Evolutionary conservation across 1,284 basidiomycete species (phyloP).

Genomic region (Hypsizygus ulmarius): DNA sequence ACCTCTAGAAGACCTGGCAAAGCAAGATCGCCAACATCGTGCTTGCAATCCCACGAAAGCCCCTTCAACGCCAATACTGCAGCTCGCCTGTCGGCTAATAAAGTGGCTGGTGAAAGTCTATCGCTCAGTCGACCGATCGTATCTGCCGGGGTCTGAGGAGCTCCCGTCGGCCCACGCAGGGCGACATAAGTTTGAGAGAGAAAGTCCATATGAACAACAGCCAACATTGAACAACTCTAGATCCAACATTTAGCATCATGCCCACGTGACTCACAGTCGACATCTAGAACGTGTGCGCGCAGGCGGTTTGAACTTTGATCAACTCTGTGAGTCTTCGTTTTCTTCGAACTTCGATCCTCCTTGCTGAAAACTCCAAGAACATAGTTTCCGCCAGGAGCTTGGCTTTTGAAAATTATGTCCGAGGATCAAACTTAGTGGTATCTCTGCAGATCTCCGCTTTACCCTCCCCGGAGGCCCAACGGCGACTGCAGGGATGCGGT

Average conservation of each 20-base stretch:
- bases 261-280: too few relatives aligned
- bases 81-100: conserved; percentile 88
- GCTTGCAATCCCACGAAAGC: conserved; percentile 86
- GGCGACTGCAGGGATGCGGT: too few relatives aligned
- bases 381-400: too few relatives aligned
- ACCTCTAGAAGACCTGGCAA: conserved; percentile 78
- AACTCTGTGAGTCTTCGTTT: too few relatives aligned
- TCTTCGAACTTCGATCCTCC: too few relatives aligned
- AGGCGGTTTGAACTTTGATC: too few relatives aligned
- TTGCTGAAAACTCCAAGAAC: too few relatives aligned
- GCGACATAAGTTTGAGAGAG: conserved; percentile 79
- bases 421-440: too few relatives aligned
- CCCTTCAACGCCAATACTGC: conserved; percentile 92
- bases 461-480: too few relatives aligned
- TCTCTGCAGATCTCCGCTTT: too few relatives aligned
- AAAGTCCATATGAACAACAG: conserved; percentile 61
- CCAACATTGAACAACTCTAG: neutral
- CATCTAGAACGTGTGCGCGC: too few relatives aligned
- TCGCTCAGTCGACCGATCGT: conserved; percentile 88
- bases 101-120: conserved; percentile 80
- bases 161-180: conserved; percentile 72
- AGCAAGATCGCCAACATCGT: conserved; percentile 78
- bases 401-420: too few relatives aligned
- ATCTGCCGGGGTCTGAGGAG: conserved; percentile 78
- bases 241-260: conserved; percentile 5